Evolutionary conservation across 768 basidiomycete species (phyloP), one percentile per base, ranked within the genome.

Genomic region (Lactifluus subvellereus): DNA sequence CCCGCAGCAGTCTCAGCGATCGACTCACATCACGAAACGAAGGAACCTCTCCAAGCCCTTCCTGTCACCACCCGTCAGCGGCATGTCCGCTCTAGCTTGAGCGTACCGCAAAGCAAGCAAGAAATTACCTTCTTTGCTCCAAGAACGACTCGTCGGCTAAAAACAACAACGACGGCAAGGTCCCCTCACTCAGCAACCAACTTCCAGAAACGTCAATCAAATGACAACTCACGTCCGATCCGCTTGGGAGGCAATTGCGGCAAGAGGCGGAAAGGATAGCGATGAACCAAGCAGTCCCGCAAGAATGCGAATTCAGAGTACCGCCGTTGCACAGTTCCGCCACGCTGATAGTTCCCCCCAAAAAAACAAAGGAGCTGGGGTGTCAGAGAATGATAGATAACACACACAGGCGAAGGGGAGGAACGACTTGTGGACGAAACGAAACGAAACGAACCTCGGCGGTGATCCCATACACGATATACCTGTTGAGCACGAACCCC

Each of bases 221-320:
- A 56, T 43, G 27, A 51, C 9, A 35, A 79, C 91, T 78, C 69
- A 93, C 92, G 85, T 73, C 91, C 91, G 65, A 98, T 80, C 51
- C 94, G 83, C 74, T 98, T 98, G 0, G 97, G 97, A 16, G 97
- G 97, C 35, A 98, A 76, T 3, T 84, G 76, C 18, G 91, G 87
- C 66, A 98, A 82, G 30, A 98, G 77, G 52, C 97, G 85, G 82
- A 98, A 98, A 1, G 97, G 95, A 77, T 98, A 98, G 58, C 94
- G 83, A 67, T 87, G 84, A 56, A 84, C 73, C 49, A 99, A 78
- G 66, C 86, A 88, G 66, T 98, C 94, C 84, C 91, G 89, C 32
- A 98, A 77, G 74, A 89, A 94, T 10, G 82, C 82, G 72, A 98
- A 99, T 72, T 99, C 97, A 7, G 91, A 93, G 73, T 98, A 99